Conservation (phyloP, 805 yeast genomes). For the Saccharomyces mikatae region DNA sequence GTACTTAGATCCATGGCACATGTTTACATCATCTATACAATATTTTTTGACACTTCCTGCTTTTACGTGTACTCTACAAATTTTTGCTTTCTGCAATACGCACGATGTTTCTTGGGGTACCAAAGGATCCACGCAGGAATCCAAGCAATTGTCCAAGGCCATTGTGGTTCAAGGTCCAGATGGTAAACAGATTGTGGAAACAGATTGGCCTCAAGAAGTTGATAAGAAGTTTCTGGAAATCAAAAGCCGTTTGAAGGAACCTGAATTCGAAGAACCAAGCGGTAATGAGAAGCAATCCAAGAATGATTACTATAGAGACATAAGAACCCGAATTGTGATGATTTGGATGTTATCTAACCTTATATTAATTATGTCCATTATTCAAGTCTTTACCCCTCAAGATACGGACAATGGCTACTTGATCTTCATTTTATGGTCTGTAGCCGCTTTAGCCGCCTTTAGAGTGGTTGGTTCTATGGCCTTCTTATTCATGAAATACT, state of each 20-base stretch:
- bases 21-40: constrained; percentile 77
- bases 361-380: constrained; percentile 75
- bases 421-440: constrained; percentile 84
- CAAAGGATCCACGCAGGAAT: constrained; percentile 78
- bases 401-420: constrained; percentile 66
- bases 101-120: constrained; percentile 99
- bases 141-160: constrained; percentile 68
- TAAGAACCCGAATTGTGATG: constrained; percentile 91
- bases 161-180: constrained; percentile 71
- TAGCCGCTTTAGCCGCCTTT: constrained; percentile 72
- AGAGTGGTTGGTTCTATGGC: constrained; percentile 77
- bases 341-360: constrained; percentile 85
- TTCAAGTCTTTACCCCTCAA: constrained; percentile 69
- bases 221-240: constrained; percentile 32
- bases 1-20: constrained; percentile 95
- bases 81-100: constrained; percentile 94
- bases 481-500: constrained; percentile 43
- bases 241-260: constrained; percentile 31
- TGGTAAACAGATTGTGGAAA: constrained; percentile 75
- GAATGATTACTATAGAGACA: constrained; percentile 90
- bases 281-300: constrained; percentile 27
- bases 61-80: constrained; percentile 85
- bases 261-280: constrained; percentile 23
- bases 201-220: constrained; percentile 35
- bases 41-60: constrained; percentile 86